Evolutionary conservation across 495 filamentous ascomycete genomes (phyloP), one percentile per base, ranked within the genome.

Genomic region (Chlorociboria aeruginascens): DNA sequence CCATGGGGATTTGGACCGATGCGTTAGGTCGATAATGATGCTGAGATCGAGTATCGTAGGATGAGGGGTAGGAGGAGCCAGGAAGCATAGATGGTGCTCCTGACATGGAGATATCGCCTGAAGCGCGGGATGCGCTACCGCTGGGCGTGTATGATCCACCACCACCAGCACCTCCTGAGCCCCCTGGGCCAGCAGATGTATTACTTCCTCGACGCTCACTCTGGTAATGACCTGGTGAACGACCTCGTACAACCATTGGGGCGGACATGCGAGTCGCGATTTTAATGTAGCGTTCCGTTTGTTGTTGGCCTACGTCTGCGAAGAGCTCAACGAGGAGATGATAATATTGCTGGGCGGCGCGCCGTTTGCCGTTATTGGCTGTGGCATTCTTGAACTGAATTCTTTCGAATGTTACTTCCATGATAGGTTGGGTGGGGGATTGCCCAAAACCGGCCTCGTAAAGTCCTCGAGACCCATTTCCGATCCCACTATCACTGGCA

Each of bases 361-460:
- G 71, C 45, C 90, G 71, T 60, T 95, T 95, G 17, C 90, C 90
- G 51, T 97, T 97, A 67, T 97, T 97, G 3, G 89, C 88, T 1
- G 90, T 97, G 1, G 90, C 92, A 43, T 85, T 85, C 61, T 95
- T 94, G 71, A 97, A 97, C 58, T 97, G 90, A 37, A 96, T 95
- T 2, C 90, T 79, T 55, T 96, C 89, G 59, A 96, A 97, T 1
- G 83, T 85, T 44, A 78, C 75, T 60, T 78, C 74, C 31, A 61
- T 70, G 4, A 73, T 69, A 7, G 72, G 71, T 30, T 67, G 65
- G 16, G 50, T 54, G 9, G 51, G 45, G 25, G 54, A 51, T 8
- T 61, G 55, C n/a, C 54, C 57, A 25, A 58, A 50, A 36, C 64
- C 68, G 8, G 63, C 49, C 11, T 62, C 64, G 43, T 72, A 77